These are phyloP conservation scores for Astrothelium subdiscretum DNA, from an alignment of 495 filamentous ascomycete species.

Conservation along the genomic window DNA sequence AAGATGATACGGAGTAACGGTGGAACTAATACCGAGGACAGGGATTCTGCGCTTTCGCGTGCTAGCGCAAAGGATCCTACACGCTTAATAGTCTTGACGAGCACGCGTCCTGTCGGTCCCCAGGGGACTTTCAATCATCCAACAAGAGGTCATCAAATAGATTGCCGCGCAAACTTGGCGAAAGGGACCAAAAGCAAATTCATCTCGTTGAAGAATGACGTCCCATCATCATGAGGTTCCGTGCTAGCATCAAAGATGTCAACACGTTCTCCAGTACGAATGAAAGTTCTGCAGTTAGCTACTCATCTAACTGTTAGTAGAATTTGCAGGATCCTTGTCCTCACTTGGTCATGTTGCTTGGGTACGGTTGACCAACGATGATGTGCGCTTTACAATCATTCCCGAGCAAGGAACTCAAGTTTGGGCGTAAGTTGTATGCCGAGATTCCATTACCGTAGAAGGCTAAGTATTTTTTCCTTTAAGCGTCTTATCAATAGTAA, in stretches of 20 bases:
- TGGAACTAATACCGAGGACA: background rate
- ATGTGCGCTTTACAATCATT: constrained; percentile 87
- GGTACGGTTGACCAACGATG: constrained; percentile 77
- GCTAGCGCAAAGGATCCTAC: background rate
- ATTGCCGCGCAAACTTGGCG: no score
- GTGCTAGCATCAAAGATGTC: constrained; percentile 54
- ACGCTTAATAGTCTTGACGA: no score
- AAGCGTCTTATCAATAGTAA: constrained; percentile 30
- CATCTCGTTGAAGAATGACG: background rate
- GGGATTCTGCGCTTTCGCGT: background rate
- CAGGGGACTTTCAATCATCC: no score
- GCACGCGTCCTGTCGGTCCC: no score
- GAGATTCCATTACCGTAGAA: background rate
- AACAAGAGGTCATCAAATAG: no score
- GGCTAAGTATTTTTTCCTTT: background rate
- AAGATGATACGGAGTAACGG: background rate
- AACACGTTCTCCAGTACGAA: constrained; percentile 66
- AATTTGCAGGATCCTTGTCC: constrained; percentile 71
- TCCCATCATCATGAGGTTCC: constrained; percentile 28
- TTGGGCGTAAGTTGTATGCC: constrained; percentile 66
- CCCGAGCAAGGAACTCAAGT: constrained; percentile 90
- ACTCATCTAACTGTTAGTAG: constrained; percentile 32
- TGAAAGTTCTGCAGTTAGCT: background rate
- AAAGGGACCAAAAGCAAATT: no score
- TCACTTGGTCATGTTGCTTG: constrained; percentile 87